phyloP scores from a whole-genome alignment of 2,329 filamentous ascomycete species.

The Basipetospora chlamydospora region DNA sequence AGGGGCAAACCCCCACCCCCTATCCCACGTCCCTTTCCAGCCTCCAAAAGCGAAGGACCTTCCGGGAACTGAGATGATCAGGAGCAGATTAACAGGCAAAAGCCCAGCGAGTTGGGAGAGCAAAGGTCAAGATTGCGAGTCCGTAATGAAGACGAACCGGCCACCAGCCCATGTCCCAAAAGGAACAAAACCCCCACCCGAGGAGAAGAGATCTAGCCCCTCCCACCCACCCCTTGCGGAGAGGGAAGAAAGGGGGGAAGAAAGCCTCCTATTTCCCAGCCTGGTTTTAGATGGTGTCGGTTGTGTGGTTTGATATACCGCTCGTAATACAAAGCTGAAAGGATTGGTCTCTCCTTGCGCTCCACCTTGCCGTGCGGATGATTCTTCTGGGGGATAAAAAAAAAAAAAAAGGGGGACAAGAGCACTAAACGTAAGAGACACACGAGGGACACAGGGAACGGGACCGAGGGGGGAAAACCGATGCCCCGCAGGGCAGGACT shows the following conservation, averaged over 20 bases:
- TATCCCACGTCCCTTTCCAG: constrained; percentile 5
- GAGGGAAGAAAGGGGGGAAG: neutral
- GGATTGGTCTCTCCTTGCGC: constrained; percentile 62
- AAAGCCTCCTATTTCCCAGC: constrained; percentile 12
- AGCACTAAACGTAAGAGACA: constrained; percentile 2
- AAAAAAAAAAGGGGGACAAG: constrained; percentile 3
- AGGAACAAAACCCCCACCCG: neutral
- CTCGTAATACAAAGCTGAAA: constrained; percentile 67
- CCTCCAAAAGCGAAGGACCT: neutral
- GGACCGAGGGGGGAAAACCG: no score
- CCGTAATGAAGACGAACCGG: constrained; percentile 16
- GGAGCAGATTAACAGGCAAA: constrained; percentile 20
- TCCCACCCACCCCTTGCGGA: neutral
- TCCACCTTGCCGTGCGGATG: constrained; percentile 61
- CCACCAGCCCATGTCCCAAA: constrained; percentile 16
- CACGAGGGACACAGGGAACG: neutral
- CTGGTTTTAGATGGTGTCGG: constrained; percentile 2
- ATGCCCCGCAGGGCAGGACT: no score
- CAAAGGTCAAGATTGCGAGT: constrained; percentile 24
- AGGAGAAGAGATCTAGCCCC: neutral
- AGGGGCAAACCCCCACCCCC: constrained; percentile 13
- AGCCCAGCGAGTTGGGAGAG: constrained; percentile 19
- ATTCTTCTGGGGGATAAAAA: neutral
- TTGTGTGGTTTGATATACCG: constrained; percentile 40
- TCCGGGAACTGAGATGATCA: no score